These are phyloP conservation scores for Bisporella sp. DNA, from an alignment of 2,329 filamentous ascomycete genomes.

Conservation along the genomic window DNA sequence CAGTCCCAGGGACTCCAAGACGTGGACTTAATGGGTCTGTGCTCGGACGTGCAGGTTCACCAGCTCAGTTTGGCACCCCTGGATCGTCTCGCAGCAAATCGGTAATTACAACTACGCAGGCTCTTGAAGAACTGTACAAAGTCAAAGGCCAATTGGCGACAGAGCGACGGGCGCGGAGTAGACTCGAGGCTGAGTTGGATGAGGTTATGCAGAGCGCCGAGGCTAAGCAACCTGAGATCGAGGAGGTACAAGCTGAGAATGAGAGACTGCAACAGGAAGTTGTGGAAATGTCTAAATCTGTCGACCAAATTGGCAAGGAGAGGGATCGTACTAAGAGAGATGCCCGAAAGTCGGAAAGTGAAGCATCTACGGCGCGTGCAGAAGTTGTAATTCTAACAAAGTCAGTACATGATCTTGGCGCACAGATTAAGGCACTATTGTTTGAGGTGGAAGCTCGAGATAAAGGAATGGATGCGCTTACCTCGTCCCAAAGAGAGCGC, in stretches of 20 bases:
- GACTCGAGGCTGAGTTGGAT: slow-evolving; percentile 71
- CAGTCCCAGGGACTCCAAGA: slow-evolving; percentile 53
- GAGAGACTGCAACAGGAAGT: slow-evolving; percentile 75
- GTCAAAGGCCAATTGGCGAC: slow-evolving; percentile 66
- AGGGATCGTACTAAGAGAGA: slow-evolving; percentile 74
- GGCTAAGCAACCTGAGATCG: slow-evolving; percentile 77
- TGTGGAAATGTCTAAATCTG: slow-evolving; percentile 74
- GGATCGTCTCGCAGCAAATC: slow-evolving; percentile 47
- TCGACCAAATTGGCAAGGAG: slow-evolving; percentile 75
- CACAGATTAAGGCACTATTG: slow-evolving; percentile 83
- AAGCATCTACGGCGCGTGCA: slow-evolving; percentile 53
- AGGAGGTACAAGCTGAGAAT: slow-evolving; percentile 77
- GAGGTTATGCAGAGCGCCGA: slow-evolving; percentile 83
- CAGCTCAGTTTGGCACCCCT: slow-evolving; percentile 49
- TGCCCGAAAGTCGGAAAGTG: slow-evolving; percentile 69
- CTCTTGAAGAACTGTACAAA: slow-evolving; percentile 57
- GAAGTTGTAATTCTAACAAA: slow-evolving; percentile 77
- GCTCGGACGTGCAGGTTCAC: slow-evolving; percentile 47
- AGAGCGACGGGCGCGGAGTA: slow-evolving; percentile 67
- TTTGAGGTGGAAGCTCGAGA: slow-evolving; percentile 80
- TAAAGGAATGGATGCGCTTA: slow-evolving; percentile 67
- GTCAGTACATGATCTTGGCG: slow-evolving; percentile 82
- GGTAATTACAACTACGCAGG: slow-evolving; percentile 52
- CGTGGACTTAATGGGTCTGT: slow-evolving; percentile 44
- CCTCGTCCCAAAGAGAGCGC: slow-evolving; percentile 63